Conservation (phyloP, 2,329 filamentous ascomycete genomes). For the Penicillium glabrum region DNA sequence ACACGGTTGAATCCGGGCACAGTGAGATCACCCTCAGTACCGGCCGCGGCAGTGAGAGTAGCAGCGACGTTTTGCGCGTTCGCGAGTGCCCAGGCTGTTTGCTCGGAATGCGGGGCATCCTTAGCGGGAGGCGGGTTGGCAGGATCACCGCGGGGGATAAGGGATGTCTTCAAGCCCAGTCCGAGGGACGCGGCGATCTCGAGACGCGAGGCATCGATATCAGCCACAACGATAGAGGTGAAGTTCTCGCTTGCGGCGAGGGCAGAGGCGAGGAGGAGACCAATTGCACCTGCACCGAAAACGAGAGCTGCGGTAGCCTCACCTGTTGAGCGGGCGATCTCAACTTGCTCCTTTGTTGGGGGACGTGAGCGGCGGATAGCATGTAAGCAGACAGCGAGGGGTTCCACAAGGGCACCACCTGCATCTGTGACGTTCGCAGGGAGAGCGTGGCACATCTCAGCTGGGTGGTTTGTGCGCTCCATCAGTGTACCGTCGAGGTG, state of each 20-base stretch:
- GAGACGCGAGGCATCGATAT: constrained; percentile 59
- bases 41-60: constrained; percentile 26
- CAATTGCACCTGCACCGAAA: constrained; percentile 63
- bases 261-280: constrained; percentile 58
- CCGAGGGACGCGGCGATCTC: constrained; percentile 52
- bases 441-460: constrained; percentile 59
- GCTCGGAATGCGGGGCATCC: constrained; percentile 33
- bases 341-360: constrained; percentile 36
- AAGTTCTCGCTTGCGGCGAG: constrained; percentile 57
- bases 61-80: constrained; percentile 39
- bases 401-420: constrained; percentile 60
- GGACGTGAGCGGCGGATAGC: constrained; percentile 57
- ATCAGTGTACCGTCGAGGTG: constrained; percentile 66
- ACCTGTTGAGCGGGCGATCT: constrained; percentile 41
- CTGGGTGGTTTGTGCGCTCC: constrained; percentile 62
- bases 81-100: constrained; percentile 32
- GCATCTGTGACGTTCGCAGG: constrained; percentile 54
- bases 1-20: constrained; percentile 42
- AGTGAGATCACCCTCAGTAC: constrained; percentile 14
- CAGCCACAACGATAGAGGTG: constrained; percentile 57
- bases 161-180: constrained; percentile 36
- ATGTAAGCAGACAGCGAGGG: constrained; percentile 61
- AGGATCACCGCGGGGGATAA: constrained; percentile 35
- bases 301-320: constrained; percentile 53
- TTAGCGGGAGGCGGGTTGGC: constrained; percentile 30